Conservation (phyloP, 2,329 filamentous ascomycete genomes). For the Nemania sp. region DNA sequence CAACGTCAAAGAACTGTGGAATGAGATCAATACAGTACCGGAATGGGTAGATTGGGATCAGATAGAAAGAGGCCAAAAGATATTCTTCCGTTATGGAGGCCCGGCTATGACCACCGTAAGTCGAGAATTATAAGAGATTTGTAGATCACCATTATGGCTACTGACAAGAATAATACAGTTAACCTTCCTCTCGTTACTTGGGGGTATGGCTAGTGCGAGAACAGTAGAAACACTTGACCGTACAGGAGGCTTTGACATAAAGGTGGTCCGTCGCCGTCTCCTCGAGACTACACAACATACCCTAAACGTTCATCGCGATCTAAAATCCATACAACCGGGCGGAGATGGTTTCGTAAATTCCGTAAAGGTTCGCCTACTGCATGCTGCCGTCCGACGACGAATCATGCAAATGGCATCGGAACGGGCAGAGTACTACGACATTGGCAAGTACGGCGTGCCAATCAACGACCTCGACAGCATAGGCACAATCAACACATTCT, state of each 20-base stretch:
- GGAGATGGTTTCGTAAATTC: conserved; percentile 74
- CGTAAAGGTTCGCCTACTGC: conserved; percentile 75
- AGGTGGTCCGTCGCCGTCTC: conserved; percentile 72
- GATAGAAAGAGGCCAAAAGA: conserved; percentile 77
- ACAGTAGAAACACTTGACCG: conserved; percentile 80
- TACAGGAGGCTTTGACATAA: conserved; percentile 78
- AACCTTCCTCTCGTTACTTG: conserved; percentile 71
- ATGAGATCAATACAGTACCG: conserved; percentile 73
- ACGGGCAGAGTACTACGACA: conserved; percentile 71
- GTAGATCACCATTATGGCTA: not conserved
- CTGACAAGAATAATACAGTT: conserved; percentile 42
- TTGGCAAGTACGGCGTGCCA: conserved; percentile 70
- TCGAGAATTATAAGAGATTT: conserved; percentile 1
- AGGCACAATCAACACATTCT: conserved; percentile 78
- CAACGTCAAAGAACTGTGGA: conserved; percentile 70
- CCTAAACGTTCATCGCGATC: conserved; percentile 74
- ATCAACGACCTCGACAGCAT: conserved; percentile 83
- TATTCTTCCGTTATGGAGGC: conserved; percentile 81
- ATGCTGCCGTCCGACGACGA: conserved; percentile 73
- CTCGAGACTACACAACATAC: conserved; percentile 81
- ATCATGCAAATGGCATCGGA: conserved; percentile 70
- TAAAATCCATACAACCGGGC: conserved; percentile 74
- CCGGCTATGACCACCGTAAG: conserved; percentile 70
- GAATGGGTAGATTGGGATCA: conserved; percentile 84
- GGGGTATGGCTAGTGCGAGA: conserved; percentile 77